phyloP scores from a whole-genome alignment of 1,139 yeast genomes.

The Pichiaceae sp. region DNA sequence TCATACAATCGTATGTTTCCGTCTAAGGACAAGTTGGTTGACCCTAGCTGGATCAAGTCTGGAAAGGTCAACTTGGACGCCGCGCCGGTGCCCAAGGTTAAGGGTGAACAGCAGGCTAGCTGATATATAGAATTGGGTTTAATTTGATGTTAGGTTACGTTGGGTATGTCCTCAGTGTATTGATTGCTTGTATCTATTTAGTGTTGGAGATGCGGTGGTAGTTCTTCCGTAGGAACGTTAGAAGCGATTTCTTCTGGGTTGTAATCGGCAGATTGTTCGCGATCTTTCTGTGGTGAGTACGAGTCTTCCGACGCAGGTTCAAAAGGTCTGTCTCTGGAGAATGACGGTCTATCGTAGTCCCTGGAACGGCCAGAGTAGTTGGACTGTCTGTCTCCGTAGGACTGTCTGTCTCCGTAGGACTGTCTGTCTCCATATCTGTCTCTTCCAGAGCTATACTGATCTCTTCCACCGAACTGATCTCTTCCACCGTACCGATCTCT shows the following conservation, averaged over 20 bases:
- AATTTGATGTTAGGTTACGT: no score
- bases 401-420: no score
- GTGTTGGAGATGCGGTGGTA: conserved; percentile 84
- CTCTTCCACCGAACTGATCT: not conserved
- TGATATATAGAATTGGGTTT: not conserved
- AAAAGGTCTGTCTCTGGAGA: no score
- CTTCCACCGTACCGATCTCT: not conserved
- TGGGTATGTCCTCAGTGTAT: conserved; percentile 46
- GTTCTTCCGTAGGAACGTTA: no score
- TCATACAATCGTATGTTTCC: conserved; percentile 79
- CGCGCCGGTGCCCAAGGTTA: not conserved
- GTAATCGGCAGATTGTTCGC: no score
- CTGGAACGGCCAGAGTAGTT: no score
- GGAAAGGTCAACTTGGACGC: conserved; percentile 45
- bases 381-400: no score
- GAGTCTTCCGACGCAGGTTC: no score
- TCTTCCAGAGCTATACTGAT: not conserved
- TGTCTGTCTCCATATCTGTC: not conserved
- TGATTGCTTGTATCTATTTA: conserved; percentile 88
- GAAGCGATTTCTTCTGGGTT: no score
- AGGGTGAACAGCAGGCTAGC: not conserved
- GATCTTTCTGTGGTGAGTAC: no score
- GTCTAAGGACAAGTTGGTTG: conserved; percentile 56
- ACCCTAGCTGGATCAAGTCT: conserved; percentile 69
- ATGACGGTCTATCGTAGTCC: no score